phyloP scores from a whole-genome alignment of 2,329 filamentous ascomycete species.

The Trematosphaeria pertusa region DNA sequence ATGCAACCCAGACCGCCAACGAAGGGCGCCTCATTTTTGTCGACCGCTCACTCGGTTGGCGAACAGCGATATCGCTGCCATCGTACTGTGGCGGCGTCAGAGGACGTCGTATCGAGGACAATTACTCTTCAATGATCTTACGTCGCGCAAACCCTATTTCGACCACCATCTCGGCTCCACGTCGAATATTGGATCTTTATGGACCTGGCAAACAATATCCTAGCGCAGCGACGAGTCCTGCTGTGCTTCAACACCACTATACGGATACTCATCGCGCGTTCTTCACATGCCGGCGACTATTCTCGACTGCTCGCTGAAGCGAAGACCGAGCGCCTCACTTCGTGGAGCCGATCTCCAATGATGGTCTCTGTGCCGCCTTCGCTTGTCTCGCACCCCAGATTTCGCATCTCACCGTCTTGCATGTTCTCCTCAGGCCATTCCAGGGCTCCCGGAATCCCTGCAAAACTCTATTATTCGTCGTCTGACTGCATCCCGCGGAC shows the following conservation, averaged over 20 bases:
- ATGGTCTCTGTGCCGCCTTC: constrained; percentile 8
- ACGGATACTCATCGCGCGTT: constrained; percentile 4
- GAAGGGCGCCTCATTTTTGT: constrained; percentile 36
- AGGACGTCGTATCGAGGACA: constrained; percentile 14
- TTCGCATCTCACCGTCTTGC: constrained; percentile 6
- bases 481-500: constrained; percentile 33
- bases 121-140: constrained; percentile 6
- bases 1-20: constrained; percentile 26
- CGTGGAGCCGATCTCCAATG: constrained; percentile 16
- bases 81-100: constrained; percentile 9
- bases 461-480: constrained; percentile 15
- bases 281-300: background rate
- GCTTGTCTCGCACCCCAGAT: constrained; percentile 8
- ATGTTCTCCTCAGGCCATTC: constrained; percentile 2
- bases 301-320: background rate
- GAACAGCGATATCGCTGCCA: constrained; percentile 33
- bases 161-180: constrained; percentile 5
- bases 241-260: too few relatives aligned
- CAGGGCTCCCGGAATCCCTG: background rate
- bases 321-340: constrained; percentile 25
- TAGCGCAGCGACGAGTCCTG: too few relatives aligned
- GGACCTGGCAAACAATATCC: too few relatives aligned
- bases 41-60: constrained; percentile 19
- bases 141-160: constrained; percentile 3
- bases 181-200: constrained; percentile 11